Evolutionary conservation across 2,329 filamentous ascomycete species (phyloP).

Genomic region (Onygenales sp.): DNA sequence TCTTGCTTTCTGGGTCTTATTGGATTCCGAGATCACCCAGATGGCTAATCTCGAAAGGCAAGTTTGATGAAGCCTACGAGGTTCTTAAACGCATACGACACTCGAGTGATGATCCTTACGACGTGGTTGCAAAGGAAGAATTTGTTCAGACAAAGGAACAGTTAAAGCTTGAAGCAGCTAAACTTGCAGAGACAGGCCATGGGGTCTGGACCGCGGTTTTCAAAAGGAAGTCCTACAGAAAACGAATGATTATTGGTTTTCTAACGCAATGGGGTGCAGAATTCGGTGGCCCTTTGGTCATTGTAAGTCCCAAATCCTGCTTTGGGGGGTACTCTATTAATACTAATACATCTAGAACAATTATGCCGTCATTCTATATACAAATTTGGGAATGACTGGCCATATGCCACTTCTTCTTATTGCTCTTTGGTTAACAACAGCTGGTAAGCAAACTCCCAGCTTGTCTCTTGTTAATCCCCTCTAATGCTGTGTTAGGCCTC

Average conservation of each 20-base stretch:
- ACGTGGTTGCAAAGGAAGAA: constrained; percentile 38
- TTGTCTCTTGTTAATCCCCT: constrained; percentile 6
- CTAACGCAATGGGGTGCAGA: constrained; percentile 46
- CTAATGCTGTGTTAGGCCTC: constrained; percentile 22
- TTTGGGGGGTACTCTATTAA: neutral
- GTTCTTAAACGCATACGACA: constrained; percentile 33
- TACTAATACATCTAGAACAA: constrained; percentile 29
- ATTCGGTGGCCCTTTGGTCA: constrained; percentile 44
- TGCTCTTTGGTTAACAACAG: constrained; percentile 37
- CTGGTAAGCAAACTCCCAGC: constrained; percentile 22
- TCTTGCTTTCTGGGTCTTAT: constrained; percentile 31
- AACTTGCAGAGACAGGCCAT: constrained; percentile 30
- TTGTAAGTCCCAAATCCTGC: constrained; percentile 28
- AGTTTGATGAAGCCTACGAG: constrained; percentile 35
- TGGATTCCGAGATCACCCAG: constrained; percentile 40
- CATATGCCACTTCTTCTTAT: constrained; percentile 36
- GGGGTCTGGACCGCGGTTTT: constrained; percentile 38
- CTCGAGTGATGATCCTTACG: constrained; percentile 28
- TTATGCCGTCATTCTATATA: constrained; percentile 38
- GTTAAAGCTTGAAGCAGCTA: constrained; percentile 33
- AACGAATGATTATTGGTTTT: constrained; percentile 44
- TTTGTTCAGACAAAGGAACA: constrained; percentile 40
- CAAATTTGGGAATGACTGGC: constrained; percentile 32
- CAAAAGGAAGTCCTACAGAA: constrained; percentile 40
- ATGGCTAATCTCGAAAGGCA: constrained; percentile 41